These are phyloP conservation scores for Skeletonema marinoi DNA, from an alignment of 108 stramenopile species.

Conservation along the genomic window DNA sequence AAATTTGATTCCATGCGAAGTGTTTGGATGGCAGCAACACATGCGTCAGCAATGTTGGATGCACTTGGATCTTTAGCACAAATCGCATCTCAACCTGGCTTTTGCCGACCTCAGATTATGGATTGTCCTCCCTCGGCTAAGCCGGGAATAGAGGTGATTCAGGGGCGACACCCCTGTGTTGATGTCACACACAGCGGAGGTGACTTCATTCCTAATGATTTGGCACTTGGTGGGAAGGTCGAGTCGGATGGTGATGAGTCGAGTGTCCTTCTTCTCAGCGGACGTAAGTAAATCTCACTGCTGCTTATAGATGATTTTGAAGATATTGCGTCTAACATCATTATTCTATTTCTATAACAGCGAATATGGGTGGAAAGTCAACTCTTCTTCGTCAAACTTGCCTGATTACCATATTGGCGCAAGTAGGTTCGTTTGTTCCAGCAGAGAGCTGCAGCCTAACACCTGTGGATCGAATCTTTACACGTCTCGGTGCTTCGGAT, in stretches of 20 bases:
- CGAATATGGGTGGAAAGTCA: slow-evolving; percentile 98
- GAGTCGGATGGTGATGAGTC: slow-evolving; percentile 36
- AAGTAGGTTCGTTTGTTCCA: slow-evolving; percentile 98
- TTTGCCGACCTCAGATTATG: slow-evolving; percentile 70
- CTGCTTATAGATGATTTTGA: no score
- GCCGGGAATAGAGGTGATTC: slow-evolving; percentile 73
- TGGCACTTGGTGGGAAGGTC: slow-evolving; percentile 64
- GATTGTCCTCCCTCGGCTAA: slow-evolving; percentile 58
- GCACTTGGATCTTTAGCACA: slow-evolving; percentile 92
- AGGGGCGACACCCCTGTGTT: slow-evolving; percentile 96
- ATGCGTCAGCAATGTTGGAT: slow-evolving; percentile 92
- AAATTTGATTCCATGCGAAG: slow-evolving; percentile 89
- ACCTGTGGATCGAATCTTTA: slow-evolving; percentile 98
- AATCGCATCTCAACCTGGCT: slow-evolving; percentile 80
- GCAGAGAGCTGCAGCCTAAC: slow-evolving; percentile 89
- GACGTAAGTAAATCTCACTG: slow-evolving; percentile 33
- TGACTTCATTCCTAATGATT: slow-evolving; percentile 96
- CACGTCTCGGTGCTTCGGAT: slow-evolving; percentile 98
- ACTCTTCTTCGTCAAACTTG: slow-evolving; percentile 98
- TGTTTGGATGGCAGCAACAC: slow-evolving; percentile 88
- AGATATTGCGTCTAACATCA: no score
- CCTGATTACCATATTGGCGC: slow-evolving; percentile 94
- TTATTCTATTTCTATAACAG: no score
- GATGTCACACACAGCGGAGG: slow-evolving; percentile 72
- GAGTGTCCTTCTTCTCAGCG: slow-evolving; percentile 88